Conservation (phyloP, 2,329 filamentous ascomycete species). For the Hypoxylon sp. region DNA sequence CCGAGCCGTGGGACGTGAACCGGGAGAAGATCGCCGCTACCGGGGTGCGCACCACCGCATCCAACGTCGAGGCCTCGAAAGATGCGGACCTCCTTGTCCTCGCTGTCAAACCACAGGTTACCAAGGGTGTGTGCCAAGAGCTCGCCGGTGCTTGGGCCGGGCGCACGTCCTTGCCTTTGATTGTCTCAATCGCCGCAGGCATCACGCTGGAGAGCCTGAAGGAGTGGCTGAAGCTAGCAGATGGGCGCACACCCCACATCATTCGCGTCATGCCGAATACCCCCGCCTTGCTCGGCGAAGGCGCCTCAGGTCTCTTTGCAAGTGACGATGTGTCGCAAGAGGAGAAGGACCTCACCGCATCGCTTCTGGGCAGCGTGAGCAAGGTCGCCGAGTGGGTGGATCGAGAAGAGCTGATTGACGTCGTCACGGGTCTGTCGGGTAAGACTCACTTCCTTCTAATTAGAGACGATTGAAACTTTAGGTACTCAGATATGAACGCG, state of each 20-base stretch:
- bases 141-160: constrained; percentile 59
- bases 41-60: constrained; percentile 63
- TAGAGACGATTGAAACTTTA: constrained; percentile 2
- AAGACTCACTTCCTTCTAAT: constrained; percentile 39
- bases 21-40: constrained; percentile 63
- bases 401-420: constrained; percentile 64
- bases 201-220: constrained; percentile 62
- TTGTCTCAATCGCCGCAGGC: constrained; percentile 66
- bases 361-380: constrained; percentile 63
- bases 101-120: constrained; percentile 67
- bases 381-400: constrained; percentile 66
- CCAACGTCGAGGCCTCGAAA: constrained; percentile 61
- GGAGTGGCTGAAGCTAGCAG: constrained; percentile 59
- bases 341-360: constrained; percentile 60
- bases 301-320: constrained; percentile 64
- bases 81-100: constrained; percentile 64
- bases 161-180: constrained; percentile 57
- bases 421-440: constrained; percentile 66
- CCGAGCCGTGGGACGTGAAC: constrained; percentile 68
- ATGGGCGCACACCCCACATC: constrained; percentile 59
- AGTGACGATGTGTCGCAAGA: constrained; percentile 58
- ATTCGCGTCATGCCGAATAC: constrained; percentile 70
- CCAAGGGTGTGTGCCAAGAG: constrained; percentile 63
- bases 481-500: constrained; percentile 12
- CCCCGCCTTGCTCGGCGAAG: constrained; percentile 65